These are phyloP conservation scores for Bidens hawaiensis DNA, from an alignment of 140 eudicot genomes.

Conservation along the genomic window DNA sequence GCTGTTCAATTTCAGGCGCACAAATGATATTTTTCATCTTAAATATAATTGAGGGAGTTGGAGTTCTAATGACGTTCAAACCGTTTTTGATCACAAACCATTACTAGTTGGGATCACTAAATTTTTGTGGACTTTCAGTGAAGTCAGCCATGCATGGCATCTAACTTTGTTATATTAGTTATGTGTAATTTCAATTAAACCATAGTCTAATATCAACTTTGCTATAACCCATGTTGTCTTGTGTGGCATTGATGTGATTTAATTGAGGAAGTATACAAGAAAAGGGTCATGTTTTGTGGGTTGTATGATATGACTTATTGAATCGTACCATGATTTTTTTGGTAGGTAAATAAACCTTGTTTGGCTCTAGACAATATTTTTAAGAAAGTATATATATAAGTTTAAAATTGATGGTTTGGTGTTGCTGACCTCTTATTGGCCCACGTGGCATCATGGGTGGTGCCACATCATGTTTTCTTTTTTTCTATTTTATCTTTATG, in stretches of 20 bases:
- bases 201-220: too few species aligned
- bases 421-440: too few species aligned
- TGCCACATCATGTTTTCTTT: too few species aligned
- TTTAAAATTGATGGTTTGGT: too few species aligned
- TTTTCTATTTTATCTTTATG: too few species aligned
- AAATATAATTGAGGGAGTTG: slow-evolving; percentile 37
- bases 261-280: not conserved
- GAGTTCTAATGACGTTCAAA: slow-evolving; percentile 37
- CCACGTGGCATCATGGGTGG: too few species aligned
- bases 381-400: too few species aligned
- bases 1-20: slow-evolving; percentile 25
- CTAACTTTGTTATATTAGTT: not conserved
- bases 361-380: too few species aligned
- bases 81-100: slow-evolving; percentile 39
- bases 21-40: slow-evolving; percentile 48
- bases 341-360: too few species aligned
- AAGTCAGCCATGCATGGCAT: not conserved
- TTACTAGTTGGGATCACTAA: slow-evolving; percentile 5
- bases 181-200: not conserved
- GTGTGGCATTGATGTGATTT: not conserved
- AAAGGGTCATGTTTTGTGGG: not conserved
- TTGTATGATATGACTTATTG: too few species aligned
- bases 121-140: not conserved
- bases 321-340: too few species aligned
- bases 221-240: too few species aligned